Evolutionary conservation across 2,329 filamentous ascomycete genomes (phyloP), one percentile per base, ranked within the genome.

Genomic region (Colletotrichum echinochloae): DNA sequence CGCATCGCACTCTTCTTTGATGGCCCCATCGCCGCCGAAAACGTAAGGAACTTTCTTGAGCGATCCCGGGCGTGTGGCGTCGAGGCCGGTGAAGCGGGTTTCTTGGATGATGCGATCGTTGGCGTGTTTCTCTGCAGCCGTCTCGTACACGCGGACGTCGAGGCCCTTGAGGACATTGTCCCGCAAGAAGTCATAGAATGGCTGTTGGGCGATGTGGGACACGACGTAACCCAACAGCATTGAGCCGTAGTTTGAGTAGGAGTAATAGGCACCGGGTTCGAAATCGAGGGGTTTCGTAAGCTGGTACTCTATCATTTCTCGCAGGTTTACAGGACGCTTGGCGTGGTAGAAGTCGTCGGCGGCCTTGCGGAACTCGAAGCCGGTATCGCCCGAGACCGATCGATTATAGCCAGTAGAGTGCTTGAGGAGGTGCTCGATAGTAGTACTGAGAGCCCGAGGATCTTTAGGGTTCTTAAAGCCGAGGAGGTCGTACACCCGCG

Each of bases 301-400:
- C 51, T 70, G 73, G 48, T 66, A 74, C 39, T 74, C 71, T 16
- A 74, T 74, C n/a, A 74, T 39, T 20, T 74, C 72, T n/a, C 49
- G 44, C 12, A 74, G 66, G 20, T 60, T 70, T 3, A 71, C 71
- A 6, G 73, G 52, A 18, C 51, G 67, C 14, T 52, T 61, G 16
- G 64, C 63, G 35, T 70, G 54, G 41, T 46, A 51, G 3, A 72
- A 18, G 20, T 20, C 28, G 1, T 65, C 8, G 23, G 70, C 59
- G 39, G 72, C 46, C 1, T 60, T 39, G 20, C 73, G 70, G 55
- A 74, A 71, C 64, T 52, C 28, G 37, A 66, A 70, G 55, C 52
- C 66, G 2, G 61, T 33, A 7, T 73, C 72, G 5, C 57, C 49
- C 1, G 70, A 69, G 18, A 49, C 9, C 37, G 51, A 2, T 11